These are phyloP conservation scores for Balakata baccata DNA, from an alignment of 345 rosid species.

Conservation along the genomic window DNA sequence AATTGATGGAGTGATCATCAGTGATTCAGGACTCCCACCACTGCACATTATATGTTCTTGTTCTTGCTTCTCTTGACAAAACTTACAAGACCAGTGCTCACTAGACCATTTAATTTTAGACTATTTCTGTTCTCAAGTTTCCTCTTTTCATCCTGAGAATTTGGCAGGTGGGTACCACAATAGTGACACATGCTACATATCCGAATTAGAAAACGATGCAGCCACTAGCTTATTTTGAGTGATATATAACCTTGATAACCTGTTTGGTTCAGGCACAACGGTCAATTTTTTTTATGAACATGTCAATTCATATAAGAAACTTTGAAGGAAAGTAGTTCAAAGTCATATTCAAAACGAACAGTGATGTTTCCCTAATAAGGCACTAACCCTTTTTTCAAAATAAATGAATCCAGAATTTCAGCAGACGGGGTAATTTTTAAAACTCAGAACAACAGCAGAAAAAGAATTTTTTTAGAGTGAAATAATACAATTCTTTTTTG, in stretches of 20 bases:
- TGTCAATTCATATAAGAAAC: not conserved
- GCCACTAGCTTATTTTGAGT: not conserved
- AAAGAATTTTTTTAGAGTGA: not conserved
- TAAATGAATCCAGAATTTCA: not conserved
- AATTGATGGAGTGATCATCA: slow-evolving; percentile 56
- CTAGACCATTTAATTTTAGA: slow-evolving; percentile 33
- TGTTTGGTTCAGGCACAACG: slow-evolving; percentile 8
- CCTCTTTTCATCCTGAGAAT: slow-evolving; percentile 28
- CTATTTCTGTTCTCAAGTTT: slow-evolving; percentile 29
- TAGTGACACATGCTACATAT: slow-evolving; percentile 30
- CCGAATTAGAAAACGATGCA: slow-evolving; percentile 1
- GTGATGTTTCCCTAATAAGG: not conserved
- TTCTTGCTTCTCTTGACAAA: slow-evolving; percentile 50
- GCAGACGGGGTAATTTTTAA: too few relatives aligned
- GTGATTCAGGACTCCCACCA: slow-evolving; percentile 29
- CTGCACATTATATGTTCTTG: slow-evolving; percentile 27
- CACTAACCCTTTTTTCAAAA: not conserved
- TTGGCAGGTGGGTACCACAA: slow-evolving; percentile 40
- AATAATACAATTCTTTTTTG: not conserved
- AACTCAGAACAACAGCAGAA: not conserved
- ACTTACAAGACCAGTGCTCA: slow-evolving; percentile 38
- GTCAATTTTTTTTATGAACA: not conserved
- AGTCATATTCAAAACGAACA: not conserved
- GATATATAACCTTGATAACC: slow-evolving; percentile 1
- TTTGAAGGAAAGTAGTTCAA: not conserved